These are phyloP conservation scores for Arthroderma uncinatum DNA, from an alignment of 2,329 filamentous ascomycete genomes.

Conservation along the genomic window DNA sequence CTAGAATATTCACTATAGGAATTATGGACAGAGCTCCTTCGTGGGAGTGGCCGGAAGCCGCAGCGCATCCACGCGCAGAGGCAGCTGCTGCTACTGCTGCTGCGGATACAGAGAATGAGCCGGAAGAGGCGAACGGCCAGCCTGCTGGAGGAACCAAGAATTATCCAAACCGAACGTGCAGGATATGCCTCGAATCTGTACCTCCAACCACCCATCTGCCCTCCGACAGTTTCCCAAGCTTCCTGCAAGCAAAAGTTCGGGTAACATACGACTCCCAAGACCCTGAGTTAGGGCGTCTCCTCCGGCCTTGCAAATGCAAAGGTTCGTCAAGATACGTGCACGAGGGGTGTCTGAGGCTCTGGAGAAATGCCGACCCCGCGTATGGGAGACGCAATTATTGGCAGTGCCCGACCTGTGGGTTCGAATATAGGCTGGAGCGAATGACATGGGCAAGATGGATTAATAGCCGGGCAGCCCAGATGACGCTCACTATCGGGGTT, in stretches of 20 bases:
- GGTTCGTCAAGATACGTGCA: constrained; percentile 91
- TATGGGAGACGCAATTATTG: constrained; percentile 61
- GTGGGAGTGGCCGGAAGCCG: not conserved
- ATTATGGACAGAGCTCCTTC: not conserved
- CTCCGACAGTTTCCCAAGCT: constrained; percentile 44
- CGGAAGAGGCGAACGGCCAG: constrained; percentile 16
- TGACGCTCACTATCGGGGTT: constrained; percentile 59
- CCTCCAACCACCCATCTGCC: constrained; percentile 48
- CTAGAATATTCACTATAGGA: not conserved
- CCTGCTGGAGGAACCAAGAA: constrained; percentile 29
- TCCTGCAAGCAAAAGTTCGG: constrained; percentile 46
- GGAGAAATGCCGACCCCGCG: constrained; percentile 63
- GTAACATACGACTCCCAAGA: constrained; percentile 66
- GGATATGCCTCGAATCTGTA: constrained; percentile 75
- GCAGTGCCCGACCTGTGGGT: constrained; percentile 79
- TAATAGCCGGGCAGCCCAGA: constrained; percentile 55
- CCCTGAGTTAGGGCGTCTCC: constrained; percentile 60
- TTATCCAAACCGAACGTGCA: constrained; percentile 66
- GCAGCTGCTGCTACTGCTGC: not conserved
- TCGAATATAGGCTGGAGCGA: constrained; percentile 67
- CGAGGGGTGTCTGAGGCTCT: constrained; percentile 73
- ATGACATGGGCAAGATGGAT: constrained; percentile 63
- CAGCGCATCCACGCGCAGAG: not conserved
- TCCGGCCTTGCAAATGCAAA: constrained; percentile 87
- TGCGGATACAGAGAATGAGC: constrained; percentile 14